Base-by-base conservation (phyloP, 2,329 filamentous ascomycete species). In the Arthrobotrys conoides region DNA sequence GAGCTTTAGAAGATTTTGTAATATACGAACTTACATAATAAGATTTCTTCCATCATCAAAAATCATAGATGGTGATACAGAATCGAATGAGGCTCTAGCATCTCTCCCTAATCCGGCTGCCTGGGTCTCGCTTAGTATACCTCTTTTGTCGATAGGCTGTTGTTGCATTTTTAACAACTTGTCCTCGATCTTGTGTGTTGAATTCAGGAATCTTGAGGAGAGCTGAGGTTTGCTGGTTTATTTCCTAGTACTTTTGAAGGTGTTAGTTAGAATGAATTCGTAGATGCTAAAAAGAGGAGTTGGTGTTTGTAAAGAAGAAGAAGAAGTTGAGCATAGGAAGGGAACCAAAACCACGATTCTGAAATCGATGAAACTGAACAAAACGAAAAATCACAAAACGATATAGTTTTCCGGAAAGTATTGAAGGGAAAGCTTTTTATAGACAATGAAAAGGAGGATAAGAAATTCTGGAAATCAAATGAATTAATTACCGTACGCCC, bases 141-240 rank as follows among this genome's bases (percentile, higher is more conserved):
- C 36, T 10, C 20, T 27, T 61, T 30, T 44, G 57, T 44, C 36
- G 36, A 59, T 9, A 59, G 18, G 24, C 24, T 18, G n/a, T 22
- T 61, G 57, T 61, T 61, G 57, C 36, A 61, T 61, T 61, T 61
- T 61, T 9, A 27, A 44, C 57, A 14, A 27, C 57, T 24, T 44
- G 20, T 8, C 20, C 16, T 27, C 1, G 3, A 8, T 3, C 12
- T 22, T 12, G 8, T 61, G 57, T 61, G 57, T 61, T 61, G 57
- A 41, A 22, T 38, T 0, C 12, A 10, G 16, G 33, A 14, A 14
- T 24, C 18, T 44, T 3, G n/a, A 22, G 8, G 16, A 41, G 16
- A 41, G 38, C 14, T 14, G 38, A 41, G 33, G 33, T 36, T 30
- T 30, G 5, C 22, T 9, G 10, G n/a, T 33, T 33, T 12, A 33